Conservation (phyloP, 495 filamentous ascomycete genomes). For the Bathelium albidoporum region DNA sequence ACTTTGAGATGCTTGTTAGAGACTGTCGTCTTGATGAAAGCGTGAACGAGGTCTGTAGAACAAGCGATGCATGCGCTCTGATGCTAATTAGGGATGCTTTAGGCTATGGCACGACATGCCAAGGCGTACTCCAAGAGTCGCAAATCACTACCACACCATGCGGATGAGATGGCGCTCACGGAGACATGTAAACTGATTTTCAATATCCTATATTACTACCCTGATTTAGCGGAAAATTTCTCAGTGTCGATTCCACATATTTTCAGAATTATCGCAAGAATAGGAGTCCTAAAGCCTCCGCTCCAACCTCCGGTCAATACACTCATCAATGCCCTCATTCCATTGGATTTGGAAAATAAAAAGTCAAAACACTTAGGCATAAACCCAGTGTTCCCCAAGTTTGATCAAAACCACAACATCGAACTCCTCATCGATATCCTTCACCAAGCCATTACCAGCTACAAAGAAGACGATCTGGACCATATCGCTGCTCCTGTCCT, state of each 20-base stretch:
- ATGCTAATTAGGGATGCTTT: neutral
- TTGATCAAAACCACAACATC: constrained; percentile 49
- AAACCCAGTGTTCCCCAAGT: constrained; percentile 50
- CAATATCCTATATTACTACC: constrained; percentile 68
- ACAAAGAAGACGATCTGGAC: constrained; percentile 59
- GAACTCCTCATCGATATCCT: constrained; percentile 66
- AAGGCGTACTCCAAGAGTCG: constrained; percentile 12
- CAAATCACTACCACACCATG: constrained; percentile 38
- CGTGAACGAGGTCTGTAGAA: constrained; percentile 38
- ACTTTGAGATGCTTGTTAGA: constrained; percentile 59
- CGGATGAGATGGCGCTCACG: constrained; percentile 67
- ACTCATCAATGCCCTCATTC: constrained; percentile 71
- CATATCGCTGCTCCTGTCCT: constrained; percentile 57
- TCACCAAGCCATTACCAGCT: constrained; percentile 49
- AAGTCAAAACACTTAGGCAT: constrained; percentile 13
- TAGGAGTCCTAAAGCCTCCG: constrained; percentile 44
- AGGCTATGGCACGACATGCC: constrained; percentile 19
- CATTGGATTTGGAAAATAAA: constrained; percentile 55
- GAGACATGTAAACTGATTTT: constrained; percentile 86
- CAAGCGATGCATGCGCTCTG: neutral
- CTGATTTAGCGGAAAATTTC: constrained; percentile 49
- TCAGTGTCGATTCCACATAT: constrained; percentile 58
- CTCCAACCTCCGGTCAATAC: constrained; percentile 51
- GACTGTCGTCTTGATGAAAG: constrained; percentile 59
- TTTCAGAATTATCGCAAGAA: constrained; percentile 56